Percentiles rank a stretch among this genome's conserved stretches.
Evolutionary conservation across 129 eudicot species (phyloP).

Genomic region (Tagetes patula): DNA sequence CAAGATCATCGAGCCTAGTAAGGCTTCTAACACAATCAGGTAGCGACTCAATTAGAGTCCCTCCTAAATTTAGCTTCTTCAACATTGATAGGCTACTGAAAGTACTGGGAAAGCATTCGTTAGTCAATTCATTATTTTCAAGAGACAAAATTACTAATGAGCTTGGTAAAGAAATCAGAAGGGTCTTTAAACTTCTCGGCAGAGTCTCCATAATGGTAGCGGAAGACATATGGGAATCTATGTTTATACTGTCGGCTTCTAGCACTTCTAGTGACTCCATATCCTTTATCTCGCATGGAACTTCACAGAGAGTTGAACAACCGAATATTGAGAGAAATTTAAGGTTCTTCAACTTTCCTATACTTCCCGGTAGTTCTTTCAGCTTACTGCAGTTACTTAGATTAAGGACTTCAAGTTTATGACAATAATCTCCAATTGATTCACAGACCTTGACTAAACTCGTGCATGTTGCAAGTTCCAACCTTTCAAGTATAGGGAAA

Average conservation of each 20-base stretch:
- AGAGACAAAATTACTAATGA: constrained; percentile 24
- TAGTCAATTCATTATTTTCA: constrained; percentile 7
- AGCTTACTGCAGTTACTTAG: constrained; percentile 8
- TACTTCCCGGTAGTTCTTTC: constrained; percentile 19
- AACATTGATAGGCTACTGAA: constrained; percentile 24
- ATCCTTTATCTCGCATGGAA: too few species aligned
- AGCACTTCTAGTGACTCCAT: too few species aligned
- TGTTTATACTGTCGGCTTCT: too few species aligned
- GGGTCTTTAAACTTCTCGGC: not conserved
- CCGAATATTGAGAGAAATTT: not conserved
- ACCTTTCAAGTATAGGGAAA: too few species aligned
- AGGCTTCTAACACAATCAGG: constrained; percentile 29
- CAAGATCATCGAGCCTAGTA: not conserved
- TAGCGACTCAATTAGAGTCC: constrained; percentile 23
- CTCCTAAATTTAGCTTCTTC: not conserved
- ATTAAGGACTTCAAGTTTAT: constrained; percentile 27
- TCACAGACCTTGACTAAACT: too few species aligned
- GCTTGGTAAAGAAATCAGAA: not conserved
- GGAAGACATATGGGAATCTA: not conserved
- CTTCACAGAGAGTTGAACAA: too few species aligned
- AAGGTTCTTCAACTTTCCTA: constrained; percentile 20
- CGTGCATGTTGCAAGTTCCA: too few species aligned
- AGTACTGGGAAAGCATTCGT: constrained; percentile 19
- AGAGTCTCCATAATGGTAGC: constrained; percentile 20
- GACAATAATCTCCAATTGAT: too few species aligned